Evolutionary conservation across 257 asterid genomes (phyloP), one percentile per base, ranked within the genome.

Genomic region (Nicotiana obtusifolia): DNA sequence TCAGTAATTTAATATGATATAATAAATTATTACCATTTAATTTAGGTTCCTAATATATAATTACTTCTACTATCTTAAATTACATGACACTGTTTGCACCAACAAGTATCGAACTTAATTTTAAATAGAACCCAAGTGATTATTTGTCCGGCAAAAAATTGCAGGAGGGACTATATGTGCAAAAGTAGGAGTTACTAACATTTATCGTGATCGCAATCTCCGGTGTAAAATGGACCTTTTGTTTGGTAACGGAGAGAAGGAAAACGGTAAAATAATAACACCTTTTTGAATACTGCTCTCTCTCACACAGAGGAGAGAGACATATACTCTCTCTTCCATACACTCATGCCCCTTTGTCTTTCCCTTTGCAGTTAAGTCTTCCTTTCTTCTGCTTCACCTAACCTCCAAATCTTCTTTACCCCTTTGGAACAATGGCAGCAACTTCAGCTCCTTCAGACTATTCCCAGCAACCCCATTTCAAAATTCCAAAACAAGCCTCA

Each of bases 301-400:
- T 60, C 61, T 22, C 71, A 15, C 71, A 64, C 68, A 41, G 47
- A 41, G 47, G 26, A 31, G 52, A 31, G 75, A 66, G 9, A 37
- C 11, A 73, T 20, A 35, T 35, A 78, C 59, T 13, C 66, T 22
- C 67, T 41, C 80, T 73, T 20, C 75, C 64, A 26, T 77, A 80
- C 85, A 78, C 76, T 24, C 71, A 17, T 61, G 60, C 28, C 37
- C 76, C 77, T 71, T 41, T 71, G 78, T 71, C 78, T 71, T 83
- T 82, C 30, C 82, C 90, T 85, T 84, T 83, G 86, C 28, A 66
- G 78, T 68, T 44, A 88, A 90, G 92, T 87, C 89, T 88, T 61
- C 94, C 82, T 93, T 92, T 19, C 92, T 90, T 88, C 89, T 61
- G 5, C 88, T 84, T 81, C 93, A 90, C 90, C 93, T 87, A 89